Base-by-base conservation (phyloP, 1,284 basidiomycete genomes). In the Marasmius oreades region DNA sequence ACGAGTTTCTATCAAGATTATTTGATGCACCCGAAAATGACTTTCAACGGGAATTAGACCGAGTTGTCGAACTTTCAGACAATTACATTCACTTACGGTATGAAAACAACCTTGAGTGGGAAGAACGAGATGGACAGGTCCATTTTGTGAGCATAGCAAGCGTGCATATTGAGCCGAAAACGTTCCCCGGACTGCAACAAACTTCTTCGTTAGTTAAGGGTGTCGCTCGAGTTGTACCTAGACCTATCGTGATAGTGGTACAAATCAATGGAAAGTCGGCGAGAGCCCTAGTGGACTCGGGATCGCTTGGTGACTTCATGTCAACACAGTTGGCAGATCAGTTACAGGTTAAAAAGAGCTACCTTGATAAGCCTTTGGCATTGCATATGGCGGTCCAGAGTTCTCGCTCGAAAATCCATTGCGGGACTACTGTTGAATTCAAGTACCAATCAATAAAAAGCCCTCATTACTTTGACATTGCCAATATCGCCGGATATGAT, bases 251-350 rank as follows among this genome's bases (percentile, higher is more conserved):
- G 8, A 50, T 50, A 5, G 26, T 50, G 6, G 26, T 50, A 1
- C 31, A 5, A 14, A 51, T 78, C 0, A 70, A 76, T 59, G 74
- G 70, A 0, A 60, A 70, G 0, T 63, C 68, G 0, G 63, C 62
- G 0, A 43, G 63, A 0, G 72, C 71, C 0, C 52, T 77, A 10
- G 26, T 77, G 0, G 70, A 77, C 46, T 61, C 68, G 0, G 73
- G 73, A 0, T 77, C 72, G 0, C 61, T 75, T 1, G 67, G 68
- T 0, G 73, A 78, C 45, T 74, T 77, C 47, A 64, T 79, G 51
- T 77, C 72, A 1, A 69, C 68, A 0, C 69, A 58, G 1, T 24
- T 77, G 0, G 73, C 63, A 0, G 69, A 76, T 51, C 52, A 63
- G 60, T 51, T 55, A 62, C 59, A 44, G 51, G 42, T 63, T 23